Conservation (phyloP, 176 grass and related monocot species). For the Stipa capillata region DNA sequence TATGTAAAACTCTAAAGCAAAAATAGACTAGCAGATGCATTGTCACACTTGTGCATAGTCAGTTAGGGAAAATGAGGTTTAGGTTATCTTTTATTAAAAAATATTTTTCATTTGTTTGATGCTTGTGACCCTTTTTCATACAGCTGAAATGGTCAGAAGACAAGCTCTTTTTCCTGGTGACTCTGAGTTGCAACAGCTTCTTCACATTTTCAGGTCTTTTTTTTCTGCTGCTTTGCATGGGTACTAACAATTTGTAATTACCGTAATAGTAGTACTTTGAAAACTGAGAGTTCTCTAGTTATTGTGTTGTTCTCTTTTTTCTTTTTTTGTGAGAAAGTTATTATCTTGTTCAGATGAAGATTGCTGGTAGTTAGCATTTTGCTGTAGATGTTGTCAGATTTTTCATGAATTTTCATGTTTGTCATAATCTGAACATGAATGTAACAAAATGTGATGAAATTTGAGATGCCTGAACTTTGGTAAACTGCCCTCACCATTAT, state of each 20-base stretch:
- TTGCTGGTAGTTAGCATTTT: background rate
- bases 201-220: constrained; percentile 77
- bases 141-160: constrained; percentile 85
- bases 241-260: background rate
- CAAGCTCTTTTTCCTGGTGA: constrained; percentile 77
- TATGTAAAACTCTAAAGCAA: background rate
- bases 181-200: constrained; percentile 82
- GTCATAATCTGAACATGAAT: background rate
- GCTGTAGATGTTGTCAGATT: background rate
- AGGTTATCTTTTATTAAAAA: background rate
- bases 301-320: too few species aligned
- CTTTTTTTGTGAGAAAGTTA: too few species aligned
- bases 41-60: background rate
- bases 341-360: background rate
- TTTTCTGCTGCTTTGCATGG: background rate
- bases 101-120: background rate
- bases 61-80: background rate
- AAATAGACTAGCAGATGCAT: background rate
- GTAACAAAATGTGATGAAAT: background rate
- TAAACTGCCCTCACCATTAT: too few species aligned
- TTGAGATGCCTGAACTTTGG: too few species aligned
- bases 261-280: background rate
- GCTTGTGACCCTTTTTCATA: constrained; percentile 6
- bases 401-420: constrained; percentile 5
- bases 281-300: background rate